Evolutionary conservation across 179 eudicot genomes (phyloP), one percentile per base, ranked within the genome.

Genomic region (Gypsophila paniculata): DNA sequence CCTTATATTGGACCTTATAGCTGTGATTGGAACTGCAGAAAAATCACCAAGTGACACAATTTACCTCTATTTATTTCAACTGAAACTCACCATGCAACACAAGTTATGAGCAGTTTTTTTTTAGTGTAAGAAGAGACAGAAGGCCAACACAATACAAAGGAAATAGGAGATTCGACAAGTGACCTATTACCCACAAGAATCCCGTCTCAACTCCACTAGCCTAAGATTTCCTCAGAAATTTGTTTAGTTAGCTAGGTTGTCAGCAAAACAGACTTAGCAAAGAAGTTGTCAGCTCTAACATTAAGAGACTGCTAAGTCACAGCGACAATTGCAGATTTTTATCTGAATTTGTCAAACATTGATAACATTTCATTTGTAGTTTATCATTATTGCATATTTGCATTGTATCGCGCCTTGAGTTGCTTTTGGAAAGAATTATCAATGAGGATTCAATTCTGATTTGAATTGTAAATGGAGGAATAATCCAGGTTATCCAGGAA

Each of bases 11-110:
- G 34, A 63, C 21, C 66, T 68, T 52, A 18, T 18, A 14, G 57
- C 51, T 61, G 71, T 18, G 69, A 42, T 72, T 68, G 61, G 60
- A 75, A 6, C 82, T 79, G 79, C 76, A 75, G 12, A 67, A 23
- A 72, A 39, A 34, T n/a, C 9, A 38, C 10, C 42, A 46, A 57
- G 15, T 69, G 19, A 32, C 44, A 11, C 10, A 63, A 61, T n/a
- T 21, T n/a, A 19, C 38, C 15, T 6, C n/a, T n/a, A 49, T 1
- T 25, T 49, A 48, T 54, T 29, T 44, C 70, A 66, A 66, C 26
- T 66, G 70, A 32, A 15, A 2, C 42, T 26, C n/a, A n/a, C 34
- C 34, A 29, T 29, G 34, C 34, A 29, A 29, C 34, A 29, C 34
- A 29, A 61, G 65, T 39, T 39, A 63, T 39, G 32, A 46, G 55